A percentile compares a stretch with the other conserved stretches of the same genome.
phyloP scores from a whole-genome alignment of 768 basidiomycete genomes.

The Rhodosporidiobolus sp. region DNA sequence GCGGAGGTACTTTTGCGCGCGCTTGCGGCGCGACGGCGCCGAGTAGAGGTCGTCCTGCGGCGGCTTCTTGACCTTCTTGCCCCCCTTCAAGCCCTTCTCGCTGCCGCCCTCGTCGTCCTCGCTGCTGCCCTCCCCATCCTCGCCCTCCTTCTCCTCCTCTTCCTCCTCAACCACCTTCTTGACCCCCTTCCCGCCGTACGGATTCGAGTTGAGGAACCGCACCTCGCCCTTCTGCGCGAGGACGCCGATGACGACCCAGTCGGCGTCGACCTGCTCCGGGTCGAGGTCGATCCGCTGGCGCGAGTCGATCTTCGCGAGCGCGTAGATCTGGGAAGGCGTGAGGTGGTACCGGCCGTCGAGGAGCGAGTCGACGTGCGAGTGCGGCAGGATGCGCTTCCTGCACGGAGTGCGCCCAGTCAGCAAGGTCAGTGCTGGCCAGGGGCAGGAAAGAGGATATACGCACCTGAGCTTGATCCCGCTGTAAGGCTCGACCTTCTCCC shows the following conservation, averaged over 20 bases:
- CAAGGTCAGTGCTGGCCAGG: background rate
- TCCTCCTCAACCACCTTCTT: background rate
- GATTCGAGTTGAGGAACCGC: constrained; percentile 48
- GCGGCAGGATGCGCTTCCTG: constrained; percentile 65
- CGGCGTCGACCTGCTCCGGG: constrained; percentile 60
- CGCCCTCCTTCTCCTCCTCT: constrained; percentile 47
- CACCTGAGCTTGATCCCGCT: constrained; percentile 80
- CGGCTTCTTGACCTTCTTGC: constrained; percentile 12
- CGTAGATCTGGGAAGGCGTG: constrained; percentile 84
- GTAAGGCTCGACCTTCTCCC: constrained; percentile 80
- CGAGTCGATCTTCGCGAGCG: constrained; percentile 69
- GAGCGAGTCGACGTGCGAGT: constrained; percentile 75
- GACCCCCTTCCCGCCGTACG: constrained; percentile 47
- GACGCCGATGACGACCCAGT: constrained; percentile 95
- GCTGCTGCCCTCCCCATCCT: constrained; percentile 19
- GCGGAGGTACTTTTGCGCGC: constrained; percentile 72
- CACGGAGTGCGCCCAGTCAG: background rate
- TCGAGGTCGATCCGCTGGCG: constrained; percentile 85
- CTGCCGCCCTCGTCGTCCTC: background rate
- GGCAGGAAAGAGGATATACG: constrained; percentile 46
- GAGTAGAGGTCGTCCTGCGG: constrained; percentile 2
- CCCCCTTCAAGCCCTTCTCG: background rate
- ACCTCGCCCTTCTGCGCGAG: constrained; percentile 85
- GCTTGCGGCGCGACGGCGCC: constrained; percentile 45
- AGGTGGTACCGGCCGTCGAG: constrained; percentile 80